These are phyloP conservation scores for Ceratobasidium sp. DNA, from an alignment of 1,284 basidiomycete genomes.

Conservation along the genomic window DNA sequence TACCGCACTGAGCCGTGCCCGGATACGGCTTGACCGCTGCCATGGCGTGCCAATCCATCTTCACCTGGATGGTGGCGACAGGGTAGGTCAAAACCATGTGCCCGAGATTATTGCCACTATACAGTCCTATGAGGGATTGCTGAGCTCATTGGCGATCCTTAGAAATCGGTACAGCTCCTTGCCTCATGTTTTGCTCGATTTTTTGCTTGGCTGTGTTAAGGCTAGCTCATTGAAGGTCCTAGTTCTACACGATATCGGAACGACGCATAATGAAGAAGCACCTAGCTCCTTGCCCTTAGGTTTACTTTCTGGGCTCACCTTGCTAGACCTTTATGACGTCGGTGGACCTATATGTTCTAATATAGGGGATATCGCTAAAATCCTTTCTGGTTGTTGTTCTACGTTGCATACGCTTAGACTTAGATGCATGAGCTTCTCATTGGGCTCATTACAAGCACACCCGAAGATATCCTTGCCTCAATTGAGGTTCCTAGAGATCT, in stretches of 20 bases:
- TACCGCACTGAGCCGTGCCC: neutral
- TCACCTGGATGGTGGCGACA: neutral
- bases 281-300: neutral
- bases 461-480: neutral
- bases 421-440: neutral
- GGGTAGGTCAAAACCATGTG: neutral
- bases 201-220: neutral
- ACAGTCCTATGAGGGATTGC: neutral
- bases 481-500: neutral
- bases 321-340: neutral
- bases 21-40: neutral
- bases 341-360: neutral
- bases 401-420: neutral
- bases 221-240: neutral
- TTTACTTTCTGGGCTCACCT: neutral
- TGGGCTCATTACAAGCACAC: neutral
- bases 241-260: neutral
- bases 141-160: neutral
- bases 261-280: neutral
- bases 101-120: neutral
- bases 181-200: neutral
- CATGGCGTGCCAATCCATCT: neutral
- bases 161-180: neutral
- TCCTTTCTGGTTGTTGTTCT: neutral
- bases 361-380: neutral